Conservation (phyloP, 2,329 filamentous ascomycete species). For the Akanthomyces uredinophilus region DNA sequence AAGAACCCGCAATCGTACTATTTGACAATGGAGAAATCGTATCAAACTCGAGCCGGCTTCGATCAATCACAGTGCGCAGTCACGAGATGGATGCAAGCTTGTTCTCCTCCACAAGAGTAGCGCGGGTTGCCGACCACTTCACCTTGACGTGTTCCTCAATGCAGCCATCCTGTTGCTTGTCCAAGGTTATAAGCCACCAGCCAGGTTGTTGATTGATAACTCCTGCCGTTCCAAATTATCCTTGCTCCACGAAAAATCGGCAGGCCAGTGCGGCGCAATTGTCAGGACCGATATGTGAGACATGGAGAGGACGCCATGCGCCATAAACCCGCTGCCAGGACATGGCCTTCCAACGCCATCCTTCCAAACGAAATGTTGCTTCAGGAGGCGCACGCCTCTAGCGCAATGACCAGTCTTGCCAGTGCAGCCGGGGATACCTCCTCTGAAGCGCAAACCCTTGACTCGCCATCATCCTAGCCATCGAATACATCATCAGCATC, state of each 20-base stretch:
- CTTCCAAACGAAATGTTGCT: background rate
- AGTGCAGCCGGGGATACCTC: background rate
- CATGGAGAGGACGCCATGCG: background rate
- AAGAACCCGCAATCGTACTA: background rate
- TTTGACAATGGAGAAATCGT: background rate
- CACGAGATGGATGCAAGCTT: background rate
- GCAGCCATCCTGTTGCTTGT: background rate
- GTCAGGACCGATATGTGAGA: background rate
- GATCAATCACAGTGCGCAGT: background rate
- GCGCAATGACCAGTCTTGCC: background rate
- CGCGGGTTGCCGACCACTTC: too few species aligned
- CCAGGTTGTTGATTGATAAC: background rate
- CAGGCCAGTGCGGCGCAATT: background rate
- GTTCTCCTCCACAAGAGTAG: background rate
- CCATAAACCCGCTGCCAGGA: background rate
- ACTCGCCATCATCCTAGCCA: background rate
- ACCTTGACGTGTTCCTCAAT: background rate
- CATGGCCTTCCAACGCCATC: background rate
- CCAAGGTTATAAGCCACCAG: background rate
- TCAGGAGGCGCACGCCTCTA: background rate
- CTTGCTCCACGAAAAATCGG: background rate
- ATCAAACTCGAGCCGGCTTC: background rate
- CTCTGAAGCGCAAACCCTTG: background rate
- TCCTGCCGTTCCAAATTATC: background rate
- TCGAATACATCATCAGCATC: background rate